A percentile compares a stretch with the other conserved stretches of the same genome.
These are phyloP conservation scores for Esteya vermicola DNA, from an alignment of 2,329 filamentous ascomycete species.

Conservation along the genomic window DNA sequence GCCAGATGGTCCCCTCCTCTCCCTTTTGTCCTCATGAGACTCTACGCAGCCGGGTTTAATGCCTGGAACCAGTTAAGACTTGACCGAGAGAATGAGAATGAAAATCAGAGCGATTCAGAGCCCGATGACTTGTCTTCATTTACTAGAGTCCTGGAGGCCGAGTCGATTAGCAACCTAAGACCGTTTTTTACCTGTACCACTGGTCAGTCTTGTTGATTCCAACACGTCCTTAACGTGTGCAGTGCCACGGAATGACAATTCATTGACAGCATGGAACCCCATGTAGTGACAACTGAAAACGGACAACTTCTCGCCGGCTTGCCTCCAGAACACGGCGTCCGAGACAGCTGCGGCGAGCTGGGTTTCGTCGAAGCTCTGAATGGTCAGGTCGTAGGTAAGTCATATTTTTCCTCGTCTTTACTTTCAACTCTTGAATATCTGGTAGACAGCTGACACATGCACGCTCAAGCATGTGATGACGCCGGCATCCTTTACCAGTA, in stretches of 20 bases:
- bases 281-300: slow-evolving; percentile 1
- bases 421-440: too few species aligned
- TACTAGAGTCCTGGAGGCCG: slow-evolving; percentile 22
- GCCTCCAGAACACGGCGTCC: neutral
- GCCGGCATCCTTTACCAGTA: slow-evolving; percentile 16
- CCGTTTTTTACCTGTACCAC: slow-evolving; percentile 29
- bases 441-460: slow-evolving; percentile 5
- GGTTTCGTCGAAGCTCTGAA: slow-evolving; percentile 15
- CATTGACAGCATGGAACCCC: too few species aligned
- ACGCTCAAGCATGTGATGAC: slow-evolving; percentile 15
- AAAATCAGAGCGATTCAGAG: slow-evolving; percentile 14
- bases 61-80: slow-evolving; percentile 41
- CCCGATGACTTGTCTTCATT: slow-evolving; percentile 32
- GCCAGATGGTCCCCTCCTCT: too few species aligned
- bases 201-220: slow-evolving; percentile 19
- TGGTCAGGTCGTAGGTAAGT: slow-evolving; percentile 16
- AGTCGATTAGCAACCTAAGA: slow-evolving; percentile 20
- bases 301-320: slow-evolving; percentile 1
- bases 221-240: neutral
- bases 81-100: neutral
- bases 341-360: neutral
- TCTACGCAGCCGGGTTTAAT: slow-evolving; percentile 44
- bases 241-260: slow-evolving; percentile 3
- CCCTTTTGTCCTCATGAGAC: slow-evolving; percentile 24
- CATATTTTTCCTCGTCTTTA: slow-evolving; percentile 3